Evolutionary conservation across 257 asterid species (phyloP).

Genomic region (Solanum pimpinellifolium): DNA sequence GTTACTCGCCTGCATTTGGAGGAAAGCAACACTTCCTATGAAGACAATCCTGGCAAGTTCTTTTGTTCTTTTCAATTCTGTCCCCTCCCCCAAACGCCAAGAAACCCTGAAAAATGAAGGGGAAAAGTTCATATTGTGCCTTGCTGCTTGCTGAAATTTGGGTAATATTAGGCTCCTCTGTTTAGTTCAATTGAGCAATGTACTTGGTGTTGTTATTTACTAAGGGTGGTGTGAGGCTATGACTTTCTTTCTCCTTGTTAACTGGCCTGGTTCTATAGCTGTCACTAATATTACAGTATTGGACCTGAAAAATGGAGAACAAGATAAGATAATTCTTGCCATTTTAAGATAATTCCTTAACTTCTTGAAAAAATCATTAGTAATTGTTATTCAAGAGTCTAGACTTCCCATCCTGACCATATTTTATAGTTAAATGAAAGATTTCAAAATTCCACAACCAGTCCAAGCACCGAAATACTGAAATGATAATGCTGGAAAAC

Average conservation of each 20-base stretch:
- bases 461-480: neutral
- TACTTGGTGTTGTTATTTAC: neutral
- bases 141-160: neutral
- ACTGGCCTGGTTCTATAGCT: neutral
- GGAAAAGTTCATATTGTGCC: neutral
- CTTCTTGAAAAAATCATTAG: neutral
- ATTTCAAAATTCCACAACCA: neutral
- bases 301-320: neutral
- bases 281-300: neutral
- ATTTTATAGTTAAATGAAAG: neutral
- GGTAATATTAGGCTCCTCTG: neutral
- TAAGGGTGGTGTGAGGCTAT: neutral
- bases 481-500: neutral
- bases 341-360: neutral
- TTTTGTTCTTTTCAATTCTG: neutral
- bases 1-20: conserved; percentile 36
- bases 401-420: neutral
- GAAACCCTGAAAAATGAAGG: neutral
- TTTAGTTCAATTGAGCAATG: neutral
- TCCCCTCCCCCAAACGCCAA: neutral
- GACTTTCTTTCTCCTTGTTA: neutral
- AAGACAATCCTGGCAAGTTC: conserved; percentile 50
- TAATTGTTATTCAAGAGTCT: neutral
- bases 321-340: neutral
- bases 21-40: conserved; percentile 36